phyloP scores from a whole-genome alignment of 1,284 basidiomycete genomes.

The Amylostereum areolatum region DNA sequence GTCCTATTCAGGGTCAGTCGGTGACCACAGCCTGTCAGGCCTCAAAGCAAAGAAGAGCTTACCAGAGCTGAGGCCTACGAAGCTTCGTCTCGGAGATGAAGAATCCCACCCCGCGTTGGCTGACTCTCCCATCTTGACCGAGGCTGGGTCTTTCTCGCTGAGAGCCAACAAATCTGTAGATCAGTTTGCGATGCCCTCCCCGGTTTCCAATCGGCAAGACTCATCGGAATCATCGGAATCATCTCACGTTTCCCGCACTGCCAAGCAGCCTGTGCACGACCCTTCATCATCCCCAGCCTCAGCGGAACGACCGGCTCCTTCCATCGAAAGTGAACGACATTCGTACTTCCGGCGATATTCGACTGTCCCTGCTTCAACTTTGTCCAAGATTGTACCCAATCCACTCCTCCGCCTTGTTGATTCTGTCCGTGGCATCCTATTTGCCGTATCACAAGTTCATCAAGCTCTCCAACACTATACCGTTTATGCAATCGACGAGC shows the following conservation, averaged over 20 bases:
- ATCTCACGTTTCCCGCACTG: conserved; percentile 20
- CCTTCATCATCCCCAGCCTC: conserved; percentile 31
- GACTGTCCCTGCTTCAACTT: conserved; percentile 63
- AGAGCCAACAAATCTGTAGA: conserved; percentile 22
- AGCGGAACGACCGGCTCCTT: conserved; percentile 36
- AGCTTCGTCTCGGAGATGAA: conserved; percentile 27
- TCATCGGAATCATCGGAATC: conserved; percentile 33
- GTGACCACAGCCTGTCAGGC: conserved; percentile 26
- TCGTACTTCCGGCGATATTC: conserved; percentile 91
- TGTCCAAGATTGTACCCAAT: conserved; percentile 68
- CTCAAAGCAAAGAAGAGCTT: conserved; percentile 76
- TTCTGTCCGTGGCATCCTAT: conserved; percentile 86
- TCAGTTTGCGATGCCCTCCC: conserved; percentile 37
- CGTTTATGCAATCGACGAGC: conserved; percentile 80
- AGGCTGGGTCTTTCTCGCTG: conserved; percentile 5
- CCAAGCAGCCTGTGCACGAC: conserved; percentile 26
- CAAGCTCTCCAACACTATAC: conserved; percentile 88
- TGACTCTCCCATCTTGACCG: conserved; percentile 1
- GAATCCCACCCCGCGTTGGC: conserved; percentile 3
- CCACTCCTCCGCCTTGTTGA: conserved; percentile 78
- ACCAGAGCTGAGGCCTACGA: conserved; percentile 73
- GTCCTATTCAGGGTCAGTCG: conserved; percentile 44
- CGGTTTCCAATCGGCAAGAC: conserved; percentile 37
- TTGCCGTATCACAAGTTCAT: conserved; percentile 90
- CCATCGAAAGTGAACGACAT: conserved; percentile 78